Percentiles rank a stretch among this genome's conserved stretches.
Conservation (phyloP, 139 green algal genomes). For the Ettlia oleoabundans region DNA sequence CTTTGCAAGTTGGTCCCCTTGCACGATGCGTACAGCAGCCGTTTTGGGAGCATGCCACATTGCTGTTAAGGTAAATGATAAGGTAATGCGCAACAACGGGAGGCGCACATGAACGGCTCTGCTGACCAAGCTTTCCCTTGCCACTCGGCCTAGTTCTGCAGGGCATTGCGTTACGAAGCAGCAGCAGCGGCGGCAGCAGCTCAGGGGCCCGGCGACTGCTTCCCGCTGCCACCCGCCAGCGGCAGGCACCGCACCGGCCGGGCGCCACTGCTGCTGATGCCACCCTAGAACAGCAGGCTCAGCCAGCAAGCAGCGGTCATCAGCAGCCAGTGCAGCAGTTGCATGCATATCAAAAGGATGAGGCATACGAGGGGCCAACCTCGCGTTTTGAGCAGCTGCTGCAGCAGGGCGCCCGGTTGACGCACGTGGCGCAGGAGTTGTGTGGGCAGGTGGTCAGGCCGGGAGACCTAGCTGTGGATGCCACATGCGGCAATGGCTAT, state of each 20-base stretch:
- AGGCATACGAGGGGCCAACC: no score
- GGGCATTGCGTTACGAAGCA: no score
- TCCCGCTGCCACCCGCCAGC: not conserved
- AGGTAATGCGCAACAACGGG: no score
- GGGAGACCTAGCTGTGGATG: constrained; percentile 60
- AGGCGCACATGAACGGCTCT: no score
- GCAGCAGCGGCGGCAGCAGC: no score
- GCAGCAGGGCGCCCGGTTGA: constrained; percentile 39
- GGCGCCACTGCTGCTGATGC: not conserved
- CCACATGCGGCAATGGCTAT: constrained; percentile 67
- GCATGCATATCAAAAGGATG: not conserved
- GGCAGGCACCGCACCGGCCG: not conserved
- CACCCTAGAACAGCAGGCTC: not conserved
- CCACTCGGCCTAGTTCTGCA: no score
- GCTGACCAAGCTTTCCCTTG: no score
- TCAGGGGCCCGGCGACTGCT: no score
- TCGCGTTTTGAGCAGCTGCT: constrained; percentile 17
- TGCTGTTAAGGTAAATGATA: not conserved
- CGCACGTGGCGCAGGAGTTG: constrained; percentile 34
- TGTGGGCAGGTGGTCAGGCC: constrained; percentile 52
- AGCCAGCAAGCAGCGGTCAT: not conserved
- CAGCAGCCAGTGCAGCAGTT: not conserved
- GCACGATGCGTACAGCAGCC: not conserved
- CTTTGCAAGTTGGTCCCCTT: no score
- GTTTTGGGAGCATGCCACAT: not conserved